Evolutionary conservation across 1,284 basidiomycete species (phyloP), one percentile per base, ranked within the genome.

Genomic region (Rhodotorula sp.): DNA sequence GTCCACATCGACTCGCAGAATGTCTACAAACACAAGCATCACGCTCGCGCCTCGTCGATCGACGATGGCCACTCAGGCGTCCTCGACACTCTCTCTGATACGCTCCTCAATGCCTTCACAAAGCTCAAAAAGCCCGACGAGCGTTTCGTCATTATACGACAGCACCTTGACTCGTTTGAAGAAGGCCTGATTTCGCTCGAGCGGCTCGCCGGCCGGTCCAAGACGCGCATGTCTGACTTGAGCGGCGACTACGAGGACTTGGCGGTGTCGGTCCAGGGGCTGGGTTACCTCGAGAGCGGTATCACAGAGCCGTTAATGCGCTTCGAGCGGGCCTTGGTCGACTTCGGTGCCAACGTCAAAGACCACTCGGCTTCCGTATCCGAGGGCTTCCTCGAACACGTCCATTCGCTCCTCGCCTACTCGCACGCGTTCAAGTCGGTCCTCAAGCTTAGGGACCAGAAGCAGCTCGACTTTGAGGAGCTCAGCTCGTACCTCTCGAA

Each of bases 401-500:
- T 95, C 10, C 92, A 96, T 77, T 93, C 94, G 1, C 84, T 98
- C 9, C 84, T 94, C 11, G 86, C 88, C 13, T 98, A 97, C 79
- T 90, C 93, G 0, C 87, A 90, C 75, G 88, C 92, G 34, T 95
- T 98, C 77, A 88, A 91, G 61, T 88, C 89, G 13, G 92, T 97
- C 9, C 86, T 99, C 70, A 95, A 92, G 80, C 85, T 97, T 47
- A 88, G 96, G 57, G 96, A 99, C 80, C 93, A 98, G 81, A 99
- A 98, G 81, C 96, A 99, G 80, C 87, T 98, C 64, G 95, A 99
- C 80, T 97, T 98, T 76, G 95, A 99, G 81, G 95, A 98, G 79
- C 86, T 98, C 9, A 94, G 93, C 9, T 91, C 94, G 66, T 99
- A 99, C 80, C 85, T 99, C 10, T 91, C 91, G 3, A 90, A 90